phyloP scores from a whole-genome alignment of 345 rosid genomes.

The Gynandropsis gynandra region DNA sequence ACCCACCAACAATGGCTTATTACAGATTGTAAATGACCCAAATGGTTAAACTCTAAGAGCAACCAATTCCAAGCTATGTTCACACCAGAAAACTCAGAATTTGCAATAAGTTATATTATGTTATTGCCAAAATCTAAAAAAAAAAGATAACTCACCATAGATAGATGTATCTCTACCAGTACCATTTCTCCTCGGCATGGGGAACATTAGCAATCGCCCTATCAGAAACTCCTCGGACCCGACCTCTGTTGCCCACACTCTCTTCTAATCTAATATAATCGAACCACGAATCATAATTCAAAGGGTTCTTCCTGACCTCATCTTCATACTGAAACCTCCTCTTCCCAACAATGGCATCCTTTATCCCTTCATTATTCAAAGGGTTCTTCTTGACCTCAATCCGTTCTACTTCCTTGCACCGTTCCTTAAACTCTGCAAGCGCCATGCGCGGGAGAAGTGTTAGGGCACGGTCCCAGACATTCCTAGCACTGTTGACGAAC shows the following conservation, averaged over 20 bases:
- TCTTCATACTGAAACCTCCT: slow-evolving; percentile 89
- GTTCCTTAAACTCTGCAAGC: slow-evolving; percentile 82
- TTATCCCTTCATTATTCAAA: slow-evolving; percentile 81
- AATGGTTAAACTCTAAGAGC: too few species aligned
- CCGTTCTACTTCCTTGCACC: slow-evolving; percentile 66
- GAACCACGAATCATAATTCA: slow-evolving; percentile 80
- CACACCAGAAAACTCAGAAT: background rate
- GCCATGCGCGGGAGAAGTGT: slow-evolving; percentile 64
- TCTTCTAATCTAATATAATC: slow-evolving; percentile 78
- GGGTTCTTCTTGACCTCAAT: slow-evolving; percentile 71
- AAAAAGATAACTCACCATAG: slow-evolving; percentile 82
- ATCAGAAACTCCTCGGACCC: slow-evolving; percentile 71
- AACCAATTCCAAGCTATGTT: slow-evolving; percentile 5
- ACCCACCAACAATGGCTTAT: background rate
- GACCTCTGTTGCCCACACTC: slow-evolving; percentile 55
- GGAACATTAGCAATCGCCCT: slow-evolving; percentile 83
- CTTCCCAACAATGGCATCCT: slow-evolving; percentile 87
- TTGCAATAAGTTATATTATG: background rate
- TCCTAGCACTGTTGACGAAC: slow-evolving; percentile 50
- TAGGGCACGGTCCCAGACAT: slow-evolving; percentile 72
- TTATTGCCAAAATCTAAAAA: slow-evolving; percentile 1
- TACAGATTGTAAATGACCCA: background rate
- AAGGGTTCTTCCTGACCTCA: slow-evolving; percentile 73
- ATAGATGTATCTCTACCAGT: slow-evolving; percentile 88
- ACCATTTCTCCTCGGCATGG: slow-evolving; percentile 77